Percentiles rank a stretch among this genome's conserved stretches.
phyloP scores from a whole-genome alignment of 2,329 filamentous ascomycete species.

The Chaetomiaceae sp. region DNA sequence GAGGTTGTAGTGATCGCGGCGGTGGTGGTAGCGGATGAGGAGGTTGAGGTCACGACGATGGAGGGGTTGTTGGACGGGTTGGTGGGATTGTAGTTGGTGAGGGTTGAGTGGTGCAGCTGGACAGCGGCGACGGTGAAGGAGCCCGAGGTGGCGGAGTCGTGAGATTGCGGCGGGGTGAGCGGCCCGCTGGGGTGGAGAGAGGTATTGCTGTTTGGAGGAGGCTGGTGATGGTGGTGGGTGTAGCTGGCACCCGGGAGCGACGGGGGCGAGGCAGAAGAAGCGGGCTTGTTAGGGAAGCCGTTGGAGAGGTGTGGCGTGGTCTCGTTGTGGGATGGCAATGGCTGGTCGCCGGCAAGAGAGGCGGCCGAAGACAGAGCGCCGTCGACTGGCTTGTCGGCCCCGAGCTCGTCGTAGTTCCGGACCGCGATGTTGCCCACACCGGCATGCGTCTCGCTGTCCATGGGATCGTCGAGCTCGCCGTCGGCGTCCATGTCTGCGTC shows the following conservation, averaged over 20 bases:
- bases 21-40: background rate
- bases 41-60: background rate
- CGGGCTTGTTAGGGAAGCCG: constrained; percentile 22
- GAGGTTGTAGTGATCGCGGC: constrained; percentile 27
- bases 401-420: constrained; percentile 24
- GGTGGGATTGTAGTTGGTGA: background rate
- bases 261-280: constrained; percentile 21
- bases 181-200: constrained; percentile 36
- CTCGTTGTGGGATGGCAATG: background rate
- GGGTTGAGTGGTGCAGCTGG: constrained; percentile 29
- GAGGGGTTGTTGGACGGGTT: constrained; percentile 6
- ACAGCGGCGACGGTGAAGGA: constrained; percentile 35
- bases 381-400: constrained; percentile 15
- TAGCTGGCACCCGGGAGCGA: constrained; percentile 16
- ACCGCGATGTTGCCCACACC: constrained; percentile 22
- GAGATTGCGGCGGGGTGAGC: constrained; percentile 62
- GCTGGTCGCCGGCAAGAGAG: constrained; percentile 22
- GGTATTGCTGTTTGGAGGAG: background rate
- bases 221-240: constrained; percentile 15
- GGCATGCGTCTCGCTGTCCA: constrained; percentile 5
- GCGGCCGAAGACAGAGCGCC: constrained; percentile 27
- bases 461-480: constrained; percentile 15
- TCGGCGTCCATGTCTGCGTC: constrained; percentile 38
- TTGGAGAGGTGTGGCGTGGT: constrained; percentile 22
- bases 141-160: constrained; percentile 32